These are phyloP conservation scores for Chrysopogon serrulatus DNA, from an alignment of 176 grass and related monocot species.

Conservation along the genomic window DNA sequence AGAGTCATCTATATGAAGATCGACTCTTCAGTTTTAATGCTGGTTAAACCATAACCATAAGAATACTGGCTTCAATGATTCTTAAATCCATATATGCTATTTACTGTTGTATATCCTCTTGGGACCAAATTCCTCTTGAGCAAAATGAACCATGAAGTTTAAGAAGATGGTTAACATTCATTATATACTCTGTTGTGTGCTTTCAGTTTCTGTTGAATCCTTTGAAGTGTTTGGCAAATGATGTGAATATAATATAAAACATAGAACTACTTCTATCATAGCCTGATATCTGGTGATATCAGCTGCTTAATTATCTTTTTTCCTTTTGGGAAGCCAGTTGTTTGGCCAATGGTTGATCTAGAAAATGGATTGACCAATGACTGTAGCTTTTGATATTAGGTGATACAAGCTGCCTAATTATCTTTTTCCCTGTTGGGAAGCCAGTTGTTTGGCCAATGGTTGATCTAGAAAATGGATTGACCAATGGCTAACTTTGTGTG, in stretches of 20 bases:
- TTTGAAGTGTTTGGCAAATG: background rate
- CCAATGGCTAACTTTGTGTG: background rate
- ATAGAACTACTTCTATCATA: background rate
- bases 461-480: background rate
- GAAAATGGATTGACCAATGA: background rate
- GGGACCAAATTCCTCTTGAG: background rate
- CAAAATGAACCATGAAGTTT: background rate
- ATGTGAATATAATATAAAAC: background rate
- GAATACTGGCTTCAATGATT: background rate
- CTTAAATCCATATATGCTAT: background rate
- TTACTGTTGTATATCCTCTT: background rate
- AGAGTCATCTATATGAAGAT: background rate
- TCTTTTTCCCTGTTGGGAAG: background rate
- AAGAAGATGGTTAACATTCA: background rate
- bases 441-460: background rate
- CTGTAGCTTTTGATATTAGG: background rate
- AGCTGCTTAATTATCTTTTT: background rate
- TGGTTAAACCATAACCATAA: background rate
- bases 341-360: background rate
- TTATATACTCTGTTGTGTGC: background rate
- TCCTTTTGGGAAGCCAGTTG: background rate
- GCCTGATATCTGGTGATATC: background rate
- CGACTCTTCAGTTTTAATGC: background rate
- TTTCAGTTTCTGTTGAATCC: background rate
- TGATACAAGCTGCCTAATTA: background rate